phyloP scores from a whole-genome alignment of 495 filamentous ascomycete species.

The Halenospora varia region DNA sequence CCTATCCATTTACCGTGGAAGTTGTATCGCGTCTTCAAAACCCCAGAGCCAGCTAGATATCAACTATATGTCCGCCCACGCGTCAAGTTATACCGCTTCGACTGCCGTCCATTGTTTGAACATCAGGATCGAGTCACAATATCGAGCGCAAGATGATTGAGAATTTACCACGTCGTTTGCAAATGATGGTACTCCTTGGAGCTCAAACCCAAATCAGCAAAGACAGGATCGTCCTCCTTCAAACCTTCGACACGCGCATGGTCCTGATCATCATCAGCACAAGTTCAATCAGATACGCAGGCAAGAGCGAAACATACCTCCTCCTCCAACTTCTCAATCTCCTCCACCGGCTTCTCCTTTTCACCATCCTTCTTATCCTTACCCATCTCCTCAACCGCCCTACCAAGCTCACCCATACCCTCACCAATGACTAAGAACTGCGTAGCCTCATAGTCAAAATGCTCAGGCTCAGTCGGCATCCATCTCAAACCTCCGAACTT shows the following conservation, averaged over 20 bases:
- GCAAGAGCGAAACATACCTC: slow-evolving; percentile 35
- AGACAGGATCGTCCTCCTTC: slow-evolving; percentile 48
- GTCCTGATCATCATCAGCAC: slow-evolving; percentile 42
- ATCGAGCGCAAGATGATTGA: no score
- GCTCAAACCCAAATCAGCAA: slow-evolving; percentile 47
- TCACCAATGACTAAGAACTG: slow-evolving; percentile 85
- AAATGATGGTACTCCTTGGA: slow-evolving; percentile 48
- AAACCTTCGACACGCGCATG: slow-evolving; percentile 53
- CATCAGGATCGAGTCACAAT: no score
- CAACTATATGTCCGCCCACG: neutral
- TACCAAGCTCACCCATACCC: slow-evolving; percentile 51
- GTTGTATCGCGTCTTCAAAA: neutral
- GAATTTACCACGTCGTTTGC: slow-evolving; percentile 44
- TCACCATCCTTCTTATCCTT: slow-evolving; percentile 51
- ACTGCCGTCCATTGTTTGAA: no score
- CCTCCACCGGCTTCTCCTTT: slow-evolving; percentile 50
- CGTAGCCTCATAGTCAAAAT: slow-evolving; percentile 73
- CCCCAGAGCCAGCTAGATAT: neutral
- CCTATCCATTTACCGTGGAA: neutral
- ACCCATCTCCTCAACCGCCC: slow-evolving; percentile 50
- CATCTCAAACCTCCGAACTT: slow-evolving; percentile 74
- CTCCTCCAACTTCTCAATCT: slow-evolving; percentile 27
- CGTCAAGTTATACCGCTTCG: no score
- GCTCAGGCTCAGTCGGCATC: slow-evolving; percentile 68
- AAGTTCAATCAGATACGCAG: neutral